These are phyloP conservation scores for Isatis lusitanica DNA, from an alignment of 441 rosid species.

Conservation along the genomic window DNA sequence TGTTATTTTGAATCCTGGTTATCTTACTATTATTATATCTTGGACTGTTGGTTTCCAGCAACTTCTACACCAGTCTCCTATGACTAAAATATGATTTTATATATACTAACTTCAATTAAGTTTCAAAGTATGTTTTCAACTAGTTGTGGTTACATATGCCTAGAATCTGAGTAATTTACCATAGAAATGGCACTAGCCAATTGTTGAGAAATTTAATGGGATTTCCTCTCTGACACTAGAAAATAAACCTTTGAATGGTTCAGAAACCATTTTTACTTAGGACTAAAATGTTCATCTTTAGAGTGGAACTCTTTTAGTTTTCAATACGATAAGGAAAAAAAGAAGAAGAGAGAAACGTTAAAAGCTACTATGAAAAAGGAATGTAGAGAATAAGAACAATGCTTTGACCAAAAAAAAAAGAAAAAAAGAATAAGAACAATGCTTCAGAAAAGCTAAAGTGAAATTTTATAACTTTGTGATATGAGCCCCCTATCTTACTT, in stretches of 20 bases:
- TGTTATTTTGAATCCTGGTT: constrained; percentile 7
- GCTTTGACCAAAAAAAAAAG: too few species aligned
- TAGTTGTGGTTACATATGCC: not conserved
- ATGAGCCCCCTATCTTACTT: constrained; percentile 14
- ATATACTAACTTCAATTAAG: not conserved
- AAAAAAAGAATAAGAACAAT: too few species aligned
- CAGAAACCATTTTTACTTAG: not conserved
- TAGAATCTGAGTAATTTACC: not conserved
- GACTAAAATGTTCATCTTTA: not conserved
- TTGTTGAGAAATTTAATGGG: not conserved
- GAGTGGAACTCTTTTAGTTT: not conserved
- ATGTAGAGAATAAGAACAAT: constrained; percentile 28
- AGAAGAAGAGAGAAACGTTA: not conserved
- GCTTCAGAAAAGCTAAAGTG: constrained; percentile 22
- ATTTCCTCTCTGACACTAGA: not conserved
- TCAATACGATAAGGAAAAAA: not conserved
- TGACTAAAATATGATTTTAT: not conserved
- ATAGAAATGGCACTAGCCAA: not conserved
- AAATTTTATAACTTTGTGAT: constrained; percentile 10
- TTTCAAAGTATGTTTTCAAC: not conserved
- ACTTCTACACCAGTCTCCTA: constrained; percentile 27
- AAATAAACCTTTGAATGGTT: not conserved
- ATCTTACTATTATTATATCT: constrained; percentile 1
- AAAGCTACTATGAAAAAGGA: not conserved
- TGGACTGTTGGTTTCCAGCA: constrained; percentile 27